Evolutionary conservation across 345 rosid genomes (phyloP).

Genomic region (Erysimum cheiranthoides): DNA sequence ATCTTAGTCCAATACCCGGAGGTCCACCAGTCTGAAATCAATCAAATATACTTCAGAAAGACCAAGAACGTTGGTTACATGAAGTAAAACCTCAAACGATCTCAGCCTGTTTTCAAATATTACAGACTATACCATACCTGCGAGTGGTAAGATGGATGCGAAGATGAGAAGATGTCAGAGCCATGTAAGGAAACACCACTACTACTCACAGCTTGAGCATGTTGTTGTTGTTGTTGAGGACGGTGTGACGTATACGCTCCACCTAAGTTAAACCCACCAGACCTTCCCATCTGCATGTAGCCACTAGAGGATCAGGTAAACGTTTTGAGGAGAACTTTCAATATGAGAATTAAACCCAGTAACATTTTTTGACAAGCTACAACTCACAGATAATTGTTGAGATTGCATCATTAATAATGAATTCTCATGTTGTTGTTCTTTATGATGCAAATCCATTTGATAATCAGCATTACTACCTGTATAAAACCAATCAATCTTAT

Average conservation of each 20-base stretch:
- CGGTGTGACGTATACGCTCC: slow-evolving; percentile 78
- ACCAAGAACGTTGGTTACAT: background rate
- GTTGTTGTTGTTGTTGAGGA: slow-evolving; percentile 75
- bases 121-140: slow-evolving; percentile 65
- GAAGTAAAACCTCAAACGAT: background rate
- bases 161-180: slow-evolving; percentile 80
- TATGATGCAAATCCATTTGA: slow-evolving; percentile 84
- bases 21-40: slow-evolving; percentile 75
- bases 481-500: slow-evolving; percentile 47
- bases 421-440: slow-evolving; percentile 92
- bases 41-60: slow-evolving; percentile 34
- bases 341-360: slow-evolving; percentile 22
- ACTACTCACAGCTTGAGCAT: slow-evolving; percentile 75
- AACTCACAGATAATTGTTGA: slow-evolving; percentile 90
- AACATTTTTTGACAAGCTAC: slow-evolving; percentile 16
- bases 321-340: slow-evolving; percentile 2
- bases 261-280: slow-evolving; percentile 82
- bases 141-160: slow-evolving; percentile 77
- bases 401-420: slow-evolving; percentile 90
- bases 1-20: slow-evolving; percentile 82
- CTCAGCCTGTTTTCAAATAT: slow-evolving; percentile 22
- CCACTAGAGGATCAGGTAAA: slow-evolving; percentile 22
- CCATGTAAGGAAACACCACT: slow-evolving; percentile 75
- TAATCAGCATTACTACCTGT: slow-evolving; percentile 93
- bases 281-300: slow-evolving; percentile 81